phyloP scores from a whole-genome alignment of 805 yeast species.

The Nadsonia fulvescens region DNA sequence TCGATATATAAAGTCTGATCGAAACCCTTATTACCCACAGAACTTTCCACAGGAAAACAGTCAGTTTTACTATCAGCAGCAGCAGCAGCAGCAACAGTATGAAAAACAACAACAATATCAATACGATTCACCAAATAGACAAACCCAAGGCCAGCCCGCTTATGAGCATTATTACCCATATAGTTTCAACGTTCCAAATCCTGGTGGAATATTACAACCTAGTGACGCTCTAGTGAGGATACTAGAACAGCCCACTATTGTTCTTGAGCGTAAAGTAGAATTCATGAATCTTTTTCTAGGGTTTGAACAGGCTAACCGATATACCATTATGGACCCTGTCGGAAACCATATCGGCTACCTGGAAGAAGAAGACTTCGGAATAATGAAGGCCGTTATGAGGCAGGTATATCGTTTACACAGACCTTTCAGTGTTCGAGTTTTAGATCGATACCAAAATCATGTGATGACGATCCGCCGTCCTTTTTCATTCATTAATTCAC shows the following conservation, averaged over 20 bases:
- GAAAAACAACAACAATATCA: too few species aligned
- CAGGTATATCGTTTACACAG: constrained; percentile 75
- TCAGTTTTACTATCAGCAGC: too few species aligned
- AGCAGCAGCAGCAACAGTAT: too few species aligned
- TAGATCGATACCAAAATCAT: constrained; percentile 18
- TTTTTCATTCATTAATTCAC: constrained; percentile 78
- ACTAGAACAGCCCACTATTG: constrained; percentile 63
- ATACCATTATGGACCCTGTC: constrained; percentile 45
- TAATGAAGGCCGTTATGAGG: constrained; percentile 52
- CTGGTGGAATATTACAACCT: constrained; percentile 33
- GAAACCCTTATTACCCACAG: too few species aligned
- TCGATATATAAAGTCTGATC: too few species aligned
- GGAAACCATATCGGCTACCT: constrained; percentile 69
- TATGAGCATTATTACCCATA: too few species aligned
- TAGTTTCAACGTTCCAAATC: constrained; percentile 21
- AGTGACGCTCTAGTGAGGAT: constrained; percentile 44
- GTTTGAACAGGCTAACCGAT: constrained; percentile 78
- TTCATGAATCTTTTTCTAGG: constrained; percentile 75
- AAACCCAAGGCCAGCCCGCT: too few species aligned
- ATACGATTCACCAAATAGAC: too few species aligned
- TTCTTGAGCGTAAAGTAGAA: constrained; percentile 77
- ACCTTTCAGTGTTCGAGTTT: constrained; percentile 32
- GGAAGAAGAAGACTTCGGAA: constrained; percentile 63
- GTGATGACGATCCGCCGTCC: constrained; percentile 46
- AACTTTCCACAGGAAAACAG: too few species aligned